Evolutionary conservation across 768 basidiomycete genomes (phyloP).

Genomic region (Suillus clintonianus): DNA sequence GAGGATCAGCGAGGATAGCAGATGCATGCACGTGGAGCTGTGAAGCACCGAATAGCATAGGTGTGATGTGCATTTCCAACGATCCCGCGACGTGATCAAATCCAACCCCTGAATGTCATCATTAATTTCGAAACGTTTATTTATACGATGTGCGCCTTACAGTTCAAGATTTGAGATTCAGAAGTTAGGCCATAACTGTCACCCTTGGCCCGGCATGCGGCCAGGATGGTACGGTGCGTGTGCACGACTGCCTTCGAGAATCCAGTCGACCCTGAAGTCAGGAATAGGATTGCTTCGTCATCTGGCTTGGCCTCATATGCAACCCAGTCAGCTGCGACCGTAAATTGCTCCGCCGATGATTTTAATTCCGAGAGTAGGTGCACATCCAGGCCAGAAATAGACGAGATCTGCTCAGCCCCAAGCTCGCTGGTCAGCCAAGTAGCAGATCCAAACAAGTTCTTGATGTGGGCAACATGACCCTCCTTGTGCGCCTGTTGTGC

Average conservation of each 20-base stretch:
- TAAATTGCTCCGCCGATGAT: constrained; percentile 9
- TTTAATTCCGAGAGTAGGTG: constrained; percentile 25
- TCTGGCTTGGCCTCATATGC: constrained; percentile 23
- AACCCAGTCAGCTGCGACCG: constrained; percentile 13
- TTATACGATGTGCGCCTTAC: constrained; percentile 17
- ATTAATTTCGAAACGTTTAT: background rate
- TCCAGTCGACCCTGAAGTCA: constrained; percentile 48
- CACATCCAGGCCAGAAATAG: constrained; percentile 25
- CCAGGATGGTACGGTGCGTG: constrained; percentile 39
- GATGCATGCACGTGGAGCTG: constrained; percentile 25
- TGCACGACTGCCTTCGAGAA: constrained; percentile 46
- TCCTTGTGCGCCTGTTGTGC: constrained; percentile 34
- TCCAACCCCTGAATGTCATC: constrained; percentile 35
- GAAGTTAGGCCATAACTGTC: constrained; percentile 36
- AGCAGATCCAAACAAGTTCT: constrained; percentile 30
- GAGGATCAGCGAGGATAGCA: constrained; percentile 24
- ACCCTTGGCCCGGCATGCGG: constrained; percentile 35
- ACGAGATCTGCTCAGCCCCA: constrained; percentile 25
- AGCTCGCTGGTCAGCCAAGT: constrained; percentile 32
- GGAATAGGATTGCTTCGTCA: constrained; percentile 34
- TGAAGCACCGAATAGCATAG: constrained; percentile 33
- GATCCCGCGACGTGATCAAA: constrained; percentile 49
- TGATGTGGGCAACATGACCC: constrained; percentile 30
- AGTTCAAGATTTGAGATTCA: constrained; percentile 41
- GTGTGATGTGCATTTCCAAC: constrained; percentile 43